Percentiles rank a stretch among this genome's conserved stretches.
phyloP scores from a whole-genome alignment of 2,329 filamentous ascomycete species.

The Anisogramma anomala region DNA sequence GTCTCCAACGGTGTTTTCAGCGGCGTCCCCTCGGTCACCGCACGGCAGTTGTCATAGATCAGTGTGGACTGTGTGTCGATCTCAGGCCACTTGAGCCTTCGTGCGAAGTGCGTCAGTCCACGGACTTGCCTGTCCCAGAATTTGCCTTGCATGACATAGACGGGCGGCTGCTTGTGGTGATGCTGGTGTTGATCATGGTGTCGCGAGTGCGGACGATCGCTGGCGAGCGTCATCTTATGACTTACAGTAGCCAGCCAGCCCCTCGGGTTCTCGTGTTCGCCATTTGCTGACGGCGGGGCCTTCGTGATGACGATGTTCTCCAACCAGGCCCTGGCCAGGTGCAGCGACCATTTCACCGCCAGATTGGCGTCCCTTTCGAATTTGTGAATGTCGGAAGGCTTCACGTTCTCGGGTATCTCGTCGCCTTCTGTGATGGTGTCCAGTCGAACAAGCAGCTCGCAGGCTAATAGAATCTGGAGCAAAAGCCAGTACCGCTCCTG shows the following conservation, averaged over 20 bases:
- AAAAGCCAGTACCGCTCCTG: slow-evolving; percentile 58
- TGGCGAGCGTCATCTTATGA: slow-evolving; percentile 37
- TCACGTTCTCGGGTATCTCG: slow-evolving; percentile 41
- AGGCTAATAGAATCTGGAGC: slow-evolving; percentile 52
- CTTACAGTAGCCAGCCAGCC: slow-evolving; percentile 49
- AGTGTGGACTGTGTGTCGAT: slow-evolving; percentile 39
- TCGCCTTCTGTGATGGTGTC: slow-evolving; percentile 52
- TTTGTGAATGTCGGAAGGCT: slow-evolving; percentile 44
- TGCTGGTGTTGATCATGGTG: slow-evolving; percentile 27
- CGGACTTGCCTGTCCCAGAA: slow-evolving; percentile 47
- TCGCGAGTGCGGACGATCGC: slow-evolving; percentile 20
- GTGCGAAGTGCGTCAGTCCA: slow-evolving; percentile 53
- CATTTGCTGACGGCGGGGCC: slow-evolving; percentile 22
- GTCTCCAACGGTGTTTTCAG: slow-evolving; percentile 29
- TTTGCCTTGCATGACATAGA: slow-evolving; percentile 43
- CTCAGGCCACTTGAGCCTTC: slow-evolving; percentile 50
- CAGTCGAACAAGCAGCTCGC: slow-evolving; percentile 52
- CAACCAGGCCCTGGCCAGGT: slow-evolving; percentile 55
- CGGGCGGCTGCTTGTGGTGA: slow-evolving; percentile 25
- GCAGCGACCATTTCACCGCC: slow-evolving; percentile 55
- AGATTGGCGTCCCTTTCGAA: slow-evolving; percentile 51
- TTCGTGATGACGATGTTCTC: slow-evolving; percentile 52
- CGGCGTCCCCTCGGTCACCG: slow-evolving; percentile 30
- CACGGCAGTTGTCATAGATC: slow-evolving; percentile 36
- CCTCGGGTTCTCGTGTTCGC: slow-evolving; percentile 19